A percentile compares a stretch with the other conserved stretches of the same genome.
Evolutionary conservation across 345 rosid species (phyloP).

Genomic region (Eucalyptus pauciflora): DNA sequence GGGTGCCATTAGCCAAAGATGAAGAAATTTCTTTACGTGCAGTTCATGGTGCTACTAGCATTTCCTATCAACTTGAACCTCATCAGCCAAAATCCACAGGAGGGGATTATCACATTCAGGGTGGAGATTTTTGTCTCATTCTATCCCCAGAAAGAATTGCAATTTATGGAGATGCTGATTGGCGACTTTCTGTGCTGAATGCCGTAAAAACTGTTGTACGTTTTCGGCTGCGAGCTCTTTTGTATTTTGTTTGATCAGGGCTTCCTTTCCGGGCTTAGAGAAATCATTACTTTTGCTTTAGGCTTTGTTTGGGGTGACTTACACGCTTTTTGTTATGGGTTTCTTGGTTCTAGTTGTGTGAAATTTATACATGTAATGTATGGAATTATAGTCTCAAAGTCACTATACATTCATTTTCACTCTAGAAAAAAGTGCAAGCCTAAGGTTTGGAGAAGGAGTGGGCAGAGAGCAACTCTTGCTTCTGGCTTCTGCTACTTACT

Average conservation of each 20-base stretch:
- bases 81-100: constrained; percentile 9
- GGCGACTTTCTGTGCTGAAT: constrained; percentile 47
- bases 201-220: constrained; percentile 58
- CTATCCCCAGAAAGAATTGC: constrained; percentile 75
- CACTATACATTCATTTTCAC: background rate
- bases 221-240: constrained; percentile 1
- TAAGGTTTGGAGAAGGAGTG: background rate
- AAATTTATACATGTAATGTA: background rate
- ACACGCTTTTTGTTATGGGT: background rate
- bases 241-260: background rate
- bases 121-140: constrained; percentile 37
- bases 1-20: constrained; percentile 36
- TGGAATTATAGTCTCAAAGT: background rate
- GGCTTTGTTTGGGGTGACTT: background rate
- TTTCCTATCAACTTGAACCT: constrained; percentile 45
- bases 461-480: background rate
- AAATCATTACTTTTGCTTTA: background rate
- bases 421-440: background rate
- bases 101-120: constrained; percentile 1
- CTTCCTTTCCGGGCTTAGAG: background rate
- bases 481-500: background rate
- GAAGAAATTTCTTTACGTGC: constrained; percentile 55
- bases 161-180: constrained; percentile 54
- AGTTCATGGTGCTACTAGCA: constrained; percentile 44
- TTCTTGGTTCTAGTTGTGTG: background rate